Conservation (phyloP, 2,329 filamentous ascomycete genomes). For the Fusarium citri region DNA sequence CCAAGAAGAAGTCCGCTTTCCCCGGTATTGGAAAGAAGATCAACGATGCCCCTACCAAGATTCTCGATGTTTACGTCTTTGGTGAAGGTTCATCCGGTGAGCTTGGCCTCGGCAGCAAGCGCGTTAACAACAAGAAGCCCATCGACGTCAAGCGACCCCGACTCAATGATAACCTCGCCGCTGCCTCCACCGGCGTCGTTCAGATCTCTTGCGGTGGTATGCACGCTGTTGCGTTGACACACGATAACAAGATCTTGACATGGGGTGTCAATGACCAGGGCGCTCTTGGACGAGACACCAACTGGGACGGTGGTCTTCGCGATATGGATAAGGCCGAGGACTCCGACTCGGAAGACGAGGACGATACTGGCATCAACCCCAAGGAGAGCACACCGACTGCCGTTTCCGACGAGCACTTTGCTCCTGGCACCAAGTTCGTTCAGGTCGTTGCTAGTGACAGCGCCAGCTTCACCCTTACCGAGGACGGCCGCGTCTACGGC, state of each 20-base stretch:
- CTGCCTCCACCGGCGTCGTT: constrained; percentile 77
- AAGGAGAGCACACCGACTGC: constrained; percentile 74
- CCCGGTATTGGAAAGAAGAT: constrained; percentile 72
- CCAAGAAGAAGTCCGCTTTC: constrained; percentile 55
- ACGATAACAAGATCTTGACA: constrained; percentile 83
- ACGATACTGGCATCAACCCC: constrained; percentile 76
- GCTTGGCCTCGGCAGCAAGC: constrained; percentile 79
- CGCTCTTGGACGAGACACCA: constrained; percentile 80
- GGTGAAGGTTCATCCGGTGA: constrained; percentile 85
- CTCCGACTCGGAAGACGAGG: constrained; percentile 67
- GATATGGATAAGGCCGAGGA: constrained; percentile 66
- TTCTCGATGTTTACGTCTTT: constrained; percentile 81
- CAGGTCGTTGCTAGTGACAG: constrained; percentile 80
- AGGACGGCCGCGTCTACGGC: constrained; percentile 80
- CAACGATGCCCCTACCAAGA: constrained; percentile 71
- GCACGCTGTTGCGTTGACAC: constrained; percentile 81
- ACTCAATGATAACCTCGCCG: constrained; percentile 75
- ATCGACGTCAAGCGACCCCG: constrained; percentile 85
- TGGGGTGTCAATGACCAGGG: constrained; percentile 92
- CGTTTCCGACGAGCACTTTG: constrained; percentile 69
- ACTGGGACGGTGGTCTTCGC: constrained; percentile 72
- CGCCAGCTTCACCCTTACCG: constrained; percentile 79
- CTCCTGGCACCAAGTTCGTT: constrained; percentile 68
- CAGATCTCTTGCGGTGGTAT: constrained; percentile 84
- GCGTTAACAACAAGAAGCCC: constrained; percentile 69